Conservation (phyloP, 306 rosid genomes). For the Herpetospermum pedunculosum region DNA sequence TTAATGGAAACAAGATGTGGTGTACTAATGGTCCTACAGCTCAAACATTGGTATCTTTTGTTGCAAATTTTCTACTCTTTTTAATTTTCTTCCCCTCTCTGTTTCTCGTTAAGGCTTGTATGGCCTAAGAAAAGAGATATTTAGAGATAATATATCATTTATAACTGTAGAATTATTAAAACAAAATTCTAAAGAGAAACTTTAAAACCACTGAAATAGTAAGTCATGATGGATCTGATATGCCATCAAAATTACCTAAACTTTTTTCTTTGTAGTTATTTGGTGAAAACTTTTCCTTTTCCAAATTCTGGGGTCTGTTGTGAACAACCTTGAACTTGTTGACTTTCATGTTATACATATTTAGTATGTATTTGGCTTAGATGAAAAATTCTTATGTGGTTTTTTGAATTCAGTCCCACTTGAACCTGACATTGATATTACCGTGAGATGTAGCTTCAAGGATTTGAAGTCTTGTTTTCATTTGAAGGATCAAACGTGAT, state of each 20-base stretch:
- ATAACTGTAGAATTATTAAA: not conserved
- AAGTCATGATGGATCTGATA: not conserved
- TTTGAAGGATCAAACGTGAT: too few species aligned
- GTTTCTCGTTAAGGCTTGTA: not conserved
- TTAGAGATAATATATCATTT: not conserved
- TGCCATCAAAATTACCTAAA: not conserved
- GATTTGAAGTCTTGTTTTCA: too few species aligned
- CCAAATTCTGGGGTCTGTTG: not conserved
- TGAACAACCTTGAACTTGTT: not conserved
- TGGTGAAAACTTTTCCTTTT: not conserved
- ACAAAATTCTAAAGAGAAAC: not conserved
- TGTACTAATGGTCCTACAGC: constrained; percentile 94
- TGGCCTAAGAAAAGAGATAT: not conserved
- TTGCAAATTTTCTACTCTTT: not conserved
- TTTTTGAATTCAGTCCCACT: too few species aligned
- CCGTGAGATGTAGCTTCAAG: too few species aligned
- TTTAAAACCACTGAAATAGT: not conserved
- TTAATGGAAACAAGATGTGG: constrained; percentile 98
- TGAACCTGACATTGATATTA: too few species aligned
- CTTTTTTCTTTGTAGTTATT: not conserved
- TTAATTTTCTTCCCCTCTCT: too few species aligned
- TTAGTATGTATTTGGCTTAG: not conserved
- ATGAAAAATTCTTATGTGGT: not conserved
- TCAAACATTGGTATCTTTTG: constrained; percentile 61
- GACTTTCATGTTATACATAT: not conserved